Base-by-base conservation (phyloP, 2,329 filamentous ascomycete species). In the Stagonosporopsis vannaccii region DNA sequence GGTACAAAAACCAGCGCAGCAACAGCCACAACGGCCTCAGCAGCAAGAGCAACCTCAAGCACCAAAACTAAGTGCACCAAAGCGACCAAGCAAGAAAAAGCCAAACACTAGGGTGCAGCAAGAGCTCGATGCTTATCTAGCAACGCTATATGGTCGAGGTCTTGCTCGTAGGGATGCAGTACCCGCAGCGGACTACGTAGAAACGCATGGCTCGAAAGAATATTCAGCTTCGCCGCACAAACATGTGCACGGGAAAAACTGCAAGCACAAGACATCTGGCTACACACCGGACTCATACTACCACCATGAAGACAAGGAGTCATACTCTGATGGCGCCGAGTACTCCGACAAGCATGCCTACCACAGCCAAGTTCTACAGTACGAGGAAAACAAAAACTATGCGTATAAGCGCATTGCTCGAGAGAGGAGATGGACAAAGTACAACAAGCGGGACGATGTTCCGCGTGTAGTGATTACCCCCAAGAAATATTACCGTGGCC, bases 121-220 rank as follows among this genome's bases (percentile, higher is more conserved):
- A 40, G 59, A 65, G 36, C 60, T 67, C 19, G 57, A 62, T 15
- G 55, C 52, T n/a, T 69, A 66, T 30, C 42, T 67, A 7, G 47
- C 46, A 0, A 51, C 46, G 4, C 47, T 66, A 11, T 60, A 58
- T 12, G 45, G 48, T 6, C 49, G 45, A 12, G 17, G 51, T n/a
- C 33, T 30, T 4, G 23, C 13, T 17, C 46, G 30, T 9, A 51
- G 53, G 36, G 30, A 42, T 35, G 32, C 30, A 4, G 30, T 23
- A 13, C 26, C 23, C 5, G 41, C 28, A 15, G 20, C 28, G 6
- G 28, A 32, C 9, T 23, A 46, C 37, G 8, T 11, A 12, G 17
- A 33, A 9, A 23, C 39, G 3, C 25, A 56, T 20, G 30, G 26
- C 13, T 23, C 26, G 26, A n/a, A 50, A 4, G 20, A 28, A 23